Evolutionary conservation across 169 alveolate genomes (phyloP).

Genomic region (Plasmodium coatneyi): DNA sequence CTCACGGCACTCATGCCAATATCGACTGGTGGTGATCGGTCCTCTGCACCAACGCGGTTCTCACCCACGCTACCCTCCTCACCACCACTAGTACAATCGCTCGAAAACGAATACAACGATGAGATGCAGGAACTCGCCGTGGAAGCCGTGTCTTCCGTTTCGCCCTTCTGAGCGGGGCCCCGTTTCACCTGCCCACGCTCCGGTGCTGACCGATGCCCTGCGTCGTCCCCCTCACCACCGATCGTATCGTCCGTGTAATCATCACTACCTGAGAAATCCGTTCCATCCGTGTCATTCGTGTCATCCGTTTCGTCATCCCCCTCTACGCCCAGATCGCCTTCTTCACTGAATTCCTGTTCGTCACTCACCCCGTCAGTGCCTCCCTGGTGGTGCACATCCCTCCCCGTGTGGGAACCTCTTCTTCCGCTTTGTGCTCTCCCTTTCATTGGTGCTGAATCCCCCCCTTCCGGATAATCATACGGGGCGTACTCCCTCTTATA

Average conservation of each 20-base stretch:
- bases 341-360: neutral
- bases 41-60: neutral
- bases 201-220: neutral
- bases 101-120: constrained; percentile 29
- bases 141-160: constrained; percentile 7
- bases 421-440: neutral
- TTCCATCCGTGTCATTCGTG: neutral
- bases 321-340: too few relatives aligned
- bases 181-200: neutral
- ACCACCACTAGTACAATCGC: constrained; percentile 15
- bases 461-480: neutral
- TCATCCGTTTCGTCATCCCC: neutral
- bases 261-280: neutral
- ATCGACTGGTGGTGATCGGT: neutral
- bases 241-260: neutral
- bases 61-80: neutral
- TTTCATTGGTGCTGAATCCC: neutral
- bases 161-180: neutral
- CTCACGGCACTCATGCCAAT: neutral
- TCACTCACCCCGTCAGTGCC: neutral
- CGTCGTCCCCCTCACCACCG: neutral
- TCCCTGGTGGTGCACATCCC: neutral
- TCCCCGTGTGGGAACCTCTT: neutral
- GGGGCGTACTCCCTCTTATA: neutral
- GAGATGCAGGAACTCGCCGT: constrained; percentile 24